Evolutionary conservation across 1,284 basidiomycete genomes (phyloP), one percentile per base, ranked within the genome.

Genomic region (Pascua sp.): DNA sequence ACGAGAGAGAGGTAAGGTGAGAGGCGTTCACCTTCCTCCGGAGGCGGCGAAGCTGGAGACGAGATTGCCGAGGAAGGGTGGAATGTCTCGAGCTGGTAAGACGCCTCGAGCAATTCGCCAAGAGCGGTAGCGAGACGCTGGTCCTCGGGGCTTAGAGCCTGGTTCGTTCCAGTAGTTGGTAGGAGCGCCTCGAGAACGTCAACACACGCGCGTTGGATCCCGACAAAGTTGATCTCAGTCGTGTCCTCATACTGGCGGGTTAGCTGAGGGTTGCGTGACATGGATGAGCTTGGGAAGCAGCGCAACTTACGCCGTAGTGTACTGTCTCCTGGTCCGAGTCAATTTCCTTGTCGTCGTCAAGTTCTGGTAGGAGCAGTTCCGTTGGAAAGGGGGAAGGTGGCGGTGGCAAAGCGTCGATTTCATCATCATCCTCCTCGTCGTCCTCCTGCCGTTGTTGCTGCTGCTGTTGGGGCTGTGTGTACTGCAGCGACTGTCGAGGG

Each of bases 11-110:
- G 37, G 24, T 51, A 62, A 18, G 60, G 60, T 2, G 60, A 56
- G 5, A 41, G 17, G 11, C 40, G 48, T 1, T 39, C n/a, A 2
- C 47, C 43, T 2, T 47, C 44, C 37, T 60, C 55, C 40, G 42
- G 45, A 5, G 59, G 55, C 4, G 59, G 59, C 1, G 56, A 55
- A 12, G 46, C 42, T 0, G 56, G 62, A 5, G 56, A 59, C 15
- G 57, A 58, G 46, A 54, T 60, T 2, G 60, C 55, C 2, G 55
- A 54, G 8, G 55, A 61, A 5, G 67, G 64, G 15, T 65, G 55
- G 15, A 71, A 59, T 2, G 65, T 58, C 50, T 72, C 73, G 32
- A 75, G 63, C 56, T 73, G 68, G 52, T 73, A 70, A 1, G 67
- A 62, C 2, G 67, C 69, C 40, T 75, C 71, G 7, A 75, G 62